Evolutionary conservation across 768 basidiomycete species (phyloP).

Genomic region (Plicaturopsis crispa): DNA sequence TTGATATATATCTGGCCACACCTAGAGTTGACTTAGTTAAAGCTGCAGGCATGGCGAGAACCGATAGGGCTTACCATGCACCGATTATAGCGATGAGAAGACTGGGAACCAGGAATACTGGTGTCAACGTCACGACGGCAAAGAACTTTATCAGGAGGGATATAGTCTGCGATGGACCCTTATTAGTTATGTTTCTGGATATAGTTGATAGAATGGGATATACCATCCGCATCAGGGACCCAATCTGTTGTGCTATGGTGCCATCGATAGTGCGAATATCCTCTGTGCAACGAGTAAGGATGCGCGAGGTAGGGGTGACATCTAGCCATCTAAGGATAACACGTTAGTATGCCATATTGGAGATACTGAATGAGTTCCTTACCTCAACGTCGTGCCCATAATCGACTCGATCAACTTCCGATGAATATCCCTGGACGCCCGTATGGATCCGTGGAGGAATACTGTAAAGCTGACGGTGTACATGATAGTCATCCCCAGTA

Average conservation of each 20-base stretch:
- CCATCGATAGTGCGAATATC: slow-evolving; percentile 40
- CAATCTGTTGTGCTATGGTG: slow-evolving; percentile 2
- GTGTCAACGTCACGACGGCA: no score
- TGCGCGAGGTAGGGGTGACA: slow-evolving; percentile 38
- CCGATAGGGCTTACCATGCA: no score
- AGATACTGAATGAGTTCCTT: slow-evolving; percentile 16
- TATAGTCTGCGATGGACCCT: no score
- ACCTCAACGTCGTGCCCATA: slow-evolving; percentile 55
- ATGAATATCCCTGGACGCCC: slow-evolving; percentile 39
- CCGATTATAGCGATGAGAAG: slow-evolving; percentile 28
- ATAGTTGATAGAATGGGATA: no score
- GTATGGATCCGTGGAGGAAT: slow-evolving; percentile 26
- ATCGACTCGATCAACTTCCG: slow-evolving; percentile 41
- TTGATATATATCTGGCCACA: slow-evolving; percentile 45
- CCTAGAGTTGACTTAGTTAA: slow-evolving; percentile 27
- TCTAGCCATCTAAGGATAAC: slow-evolving; percentile 32
- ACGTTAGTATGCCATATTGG: no score
- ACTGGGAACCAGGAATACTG: slow-evolving; percentile 33
- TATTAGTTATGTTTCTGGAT: no score
- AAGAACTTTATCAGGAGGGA: slow-evolving; percentile 21
- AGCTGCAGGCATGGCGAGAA: slow-evolving; percentile 13
- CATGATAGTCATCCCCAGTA: slow-evolving; percentile 12
- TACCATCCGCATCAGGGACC: slow-evolving; percentile 7
- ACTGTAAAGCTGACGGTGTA: slow-evolving; percentile 17
- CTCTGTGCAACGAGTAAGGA: slow-evolving; percentile 60